Base-by-base conservation (phyloP, 257 asterid species). In the Solanum corneliomulleri region DNA sequence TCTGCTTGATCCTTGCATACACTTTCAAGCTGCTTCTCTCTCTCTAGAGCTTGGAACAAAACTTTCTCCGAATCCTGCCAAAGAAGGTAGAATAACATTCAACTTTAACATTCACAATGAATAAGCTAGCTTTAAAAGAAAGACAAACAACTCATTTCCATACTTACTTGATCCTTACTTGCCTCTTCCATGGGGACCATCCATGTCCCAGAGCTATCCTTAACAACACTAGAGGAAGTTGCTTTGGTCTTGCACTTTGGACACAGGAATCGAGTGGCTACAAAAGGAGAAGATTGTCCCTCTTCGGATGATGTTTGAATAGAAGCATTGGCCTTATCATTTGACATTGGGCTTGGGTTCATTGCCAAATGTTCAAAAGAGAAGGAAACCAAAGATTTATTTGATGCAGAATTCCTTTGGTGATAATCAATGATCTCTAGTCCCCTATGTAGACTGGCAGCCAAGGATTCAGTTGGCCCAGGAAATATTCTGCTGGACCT, bases 361-460 rank as follows among this genome's bases (percentile, higher is more conserved):
- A 95, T 88, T 18, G 99, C 96, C 88, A 97, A 90, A 89, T 95
- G 98, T 86, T 94, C 97, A 70, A 97, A 97, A 45, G 99, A 97
- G 92, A 97, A 95, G 66, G 99, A 95, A 83, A 90, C 98, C 9
- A 96, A 93, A 29, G 99, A 93, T 89, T 95, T 93, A 83, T 93
- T 88, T 27, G 94, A 91, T 13, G 90, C 86, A 16, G 98, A 92
- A 90, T 91, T 96, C 92, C 89, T 92, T 91, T 95, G 98, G 88
- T 96, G 99, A 92, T 91, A 84, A 68, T 96, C 98, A 35, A 97
- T 95, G 29, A 97, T 93, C 92, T 95, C 95, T 84, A 96, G 89
- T 56, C 99, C 99, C 89, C 94, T 93, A 45, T 95, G 95, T 68
- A 97, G 98, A 90, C 99, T 97, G 52, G 98, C 98, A 87, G 94